Conservation (phyloP, 2,329 filamentous ascomycete genomes). For the Gnomoniopsis smithogilvyi region DNA sequence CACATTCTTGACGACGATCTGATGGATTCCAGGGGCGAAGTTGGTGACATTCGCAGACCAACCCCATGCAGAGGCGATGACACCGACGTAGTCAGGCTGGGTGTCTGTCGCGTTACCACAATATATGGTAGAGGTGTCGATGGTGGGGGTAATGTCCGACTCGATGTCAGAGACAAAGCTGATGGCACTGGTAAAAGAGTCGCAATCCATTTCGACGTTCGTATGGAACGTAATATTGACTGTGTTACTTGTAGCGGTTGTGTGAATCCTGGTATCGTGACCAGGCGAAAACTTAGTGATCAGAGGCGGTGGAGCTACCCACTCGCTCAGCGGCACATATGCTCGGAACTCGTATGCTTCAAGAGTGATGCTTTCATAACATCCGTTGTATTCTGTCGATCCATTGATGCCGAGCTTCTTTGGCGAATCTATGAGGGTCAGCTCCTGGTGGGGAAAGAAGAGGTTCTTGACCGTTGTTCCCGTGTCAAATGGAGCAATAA, state of each 20-base stretch:
- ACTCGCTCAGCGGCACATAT: conserved; percentile 52
- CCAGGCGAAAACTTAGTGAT: conserved; percentile 58
- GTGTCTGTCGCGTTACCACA: conserved; percentile 8
- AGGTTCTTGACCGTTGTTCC: conserved; percentile 59
- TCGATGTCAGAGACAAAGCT: conserved; percentile 50
- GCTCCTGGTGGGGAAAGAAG: conserved; percentile 60
- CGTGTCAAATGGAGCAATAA: conserved; percentile 52
- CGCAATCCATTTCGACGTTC: conserved; percentile 54
- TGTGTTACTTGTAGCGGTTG: conserved; percentile 34
- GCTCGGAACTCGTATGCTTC: conserved; percentile 54
- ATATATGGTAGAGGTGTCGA: conserved; percentile 4
- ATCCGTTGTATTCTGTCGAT: conserved; percentile 48
- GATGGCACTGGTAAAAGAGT: conserved; percentile 45
- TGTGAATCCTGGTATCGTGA: conserved; percentile 57
- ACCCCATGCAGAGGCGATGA: conserved; percentile 49
- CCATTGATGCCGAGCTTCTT: conserved; percentile 43
- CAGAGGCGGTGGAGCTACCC: conserved; percentile 49
- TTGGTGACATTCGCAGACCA: conserved; percentile 29
- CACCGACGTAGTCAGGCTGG: conserved; percentile 40
- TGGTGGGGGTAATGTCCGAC: conserved; percentile 7
- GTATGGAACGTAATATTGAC: conserved; percentile 50
- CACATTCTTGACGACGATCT: conserved; percentile 52
- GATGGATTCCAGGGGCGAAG: conserved; percentile 58
- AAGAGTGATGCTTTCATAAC: conserved; percentile 48
- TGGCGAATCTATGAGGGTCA: conserved; percentile 42